Base-by-base conservation (phyloP, 768 basidiomycete species). In the Mycena metata region DNA sequence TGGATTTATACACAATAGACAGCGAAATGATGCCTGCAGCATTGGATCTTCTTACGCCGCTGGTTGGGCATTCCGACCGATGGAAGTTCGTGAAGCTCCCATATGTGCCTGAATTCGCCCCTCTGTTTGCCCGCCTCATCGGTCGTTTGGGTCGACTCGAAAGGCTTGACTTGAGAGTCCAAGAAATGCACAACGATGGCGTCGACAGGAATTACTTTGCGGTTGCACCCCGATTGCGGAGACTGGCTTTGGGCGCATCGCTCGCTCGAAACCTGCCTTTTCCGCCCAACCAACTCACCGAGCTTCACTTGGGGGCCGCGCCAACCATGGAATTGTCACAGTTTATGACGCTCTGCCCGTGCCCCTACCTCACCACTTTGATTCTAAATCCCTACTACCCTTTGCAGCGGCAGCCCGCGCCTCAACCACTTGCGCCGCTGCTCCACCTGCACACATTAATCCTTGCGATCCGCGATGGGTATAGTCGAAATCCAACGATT, bases 381-480 rank as follows among this genome's bases (percentile, higher is more conserved):
- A 35, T 39, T 49, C 26, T 70, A 21, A 69, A 60, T 45, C 69
- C 69, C 13, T 52, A 47, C 24, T 62, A 61, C 41, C 39, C 43
- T 16, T n/a, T 49, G 24, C 55, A 50, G 35, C 24, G 41, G 12
- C 45, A 58, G 0, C 24, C 19, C 42, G 4, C 17, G 30, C 26
- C 52, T 10, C 45, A 60, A 16, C 2, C 41, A 11, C 54, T 58
- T 19, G 54, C 64, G 8, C n/a, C 64, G 13, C 56, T 70, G 2
- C n/a, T 65, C 6, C 64, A 58, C 21, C 69, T 70, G 4, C 49
- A 51, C 30, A 70, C 57, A 1, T 43, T 70, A 13, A 46, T 55
- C 43, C 42, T 70, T 1, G 69, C 59, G 15, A 65, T 70, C 39
- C 64, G 69, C 12, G 69, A 70, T 30, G 59, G 59, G 12, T 70